These are phyloP conservation scores for Emergomyces orientalis DNA, from an alignment of 2,329 filamentous ascomycete genomes.

Conservation along the genomic window DNA sequence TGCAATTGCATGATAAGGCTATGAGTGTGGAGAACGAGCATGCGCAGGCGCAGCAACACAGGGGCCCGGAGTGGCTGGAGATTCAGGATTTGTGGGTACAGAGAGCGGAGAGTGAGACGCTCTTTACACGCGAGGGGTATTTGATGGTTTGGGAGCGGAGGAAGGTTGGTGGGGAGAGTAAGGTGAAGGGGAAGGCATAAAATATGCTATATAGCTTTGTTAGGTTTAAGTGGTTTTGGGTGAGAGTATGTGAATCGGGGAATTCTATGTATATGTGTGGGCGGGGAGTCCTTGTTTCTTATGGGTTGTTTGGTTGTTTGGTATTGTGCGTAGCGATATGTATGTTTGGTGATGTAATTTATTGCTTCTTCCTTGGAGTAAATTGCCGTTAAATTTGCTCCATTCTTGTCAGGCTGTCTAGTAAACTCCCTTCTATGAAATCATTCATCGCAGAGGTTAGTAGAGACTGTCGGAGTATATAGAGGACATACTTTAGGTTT, in stretches of 20 bases:
- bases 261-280: not conserved
- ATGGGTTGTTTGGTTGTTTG: not conserved
- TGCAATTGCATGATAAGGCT: constrained; percentile 73
- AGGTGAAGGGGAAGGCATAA: constrained; percentile 31
- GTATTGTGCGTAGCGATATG: not conserved
- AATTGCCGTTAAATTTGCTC: no score
- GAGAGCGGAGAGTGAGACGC: constrained; percentile 73
- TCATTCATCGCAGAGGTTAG: no score
- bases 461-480: no score
- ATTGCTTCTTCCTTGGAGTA: not conserved
- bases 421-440: no score
- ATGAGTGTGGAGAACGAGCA: constrained; percentile 34
- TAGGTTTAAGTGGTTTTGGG: not conserved
- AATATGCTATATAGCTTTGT: not conserved
- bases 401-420: no score
- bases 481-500: no score
- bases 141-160: constrained; percentile 92
- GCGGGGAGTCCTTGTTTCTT: not conserved
- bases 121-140: constrained; percentile 91
- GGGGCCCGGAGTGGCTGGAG: constrained; percentile 74
- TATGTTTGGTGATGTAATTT: not conserved
- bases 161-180: constrained; percentile 35
- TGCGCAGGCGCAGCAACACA: constrained; percentile 27
- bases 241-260: not conserved
- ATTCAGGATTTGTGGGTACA: constrained; percentile 93